Evolutionary conservation across 2,329 filamentous ascomycete genomes (phyloP).

Genomic region (Chaetomium globosum): DNA sequence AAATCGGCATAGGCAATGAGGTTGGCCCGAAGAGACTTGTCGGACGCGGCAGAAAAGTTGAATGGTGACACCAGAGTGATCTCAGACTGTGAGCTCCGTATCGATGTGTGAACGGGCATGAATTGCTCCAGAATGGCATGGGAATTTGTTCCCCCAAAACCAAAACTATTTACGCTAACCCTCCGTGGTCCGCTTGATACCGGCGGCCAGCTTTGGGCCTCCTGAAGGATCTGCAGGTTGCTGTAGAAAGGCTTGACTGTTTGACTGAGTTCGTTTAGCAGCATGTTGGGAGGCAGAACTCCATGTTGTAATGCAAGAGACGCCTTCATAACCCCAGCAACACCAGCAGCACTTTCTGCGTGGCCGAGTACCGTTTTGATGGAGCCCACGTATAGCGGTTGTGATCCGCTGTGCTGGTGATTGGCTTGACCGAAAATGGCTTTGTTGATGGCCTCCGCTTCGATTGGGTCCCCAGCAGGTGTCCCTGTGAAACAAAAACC

Average conservation of each 20-base stretch:
- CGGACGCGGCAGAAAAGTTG: not conserved
- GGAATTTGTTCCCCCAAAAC: conserved; percentile 39
- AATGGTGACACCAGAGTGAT: not conserved
- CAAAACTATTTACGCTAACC: conserved; percentile 10
- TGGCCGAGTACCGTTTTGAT: conserved; percentile 51
- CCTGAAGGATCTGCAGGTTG: not conserved
- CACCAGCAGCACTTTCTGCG: conserved; percentile 50
- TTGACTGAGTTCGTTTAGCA: conserved; percentile 51
- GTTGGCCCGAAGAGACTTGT: not conserved
- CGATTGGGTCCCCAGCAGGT: conserved; percentile 31
- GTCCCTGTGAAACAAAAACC: conserved; percentile 32
- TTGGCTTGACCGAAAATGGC: not conserved
- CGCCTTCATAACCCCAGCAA: conserved; percentile 50
- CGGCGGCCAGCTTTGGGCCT: not conserved
- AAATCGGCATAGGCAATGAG: not conserved
- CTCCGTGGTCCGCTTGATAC: not conserved
- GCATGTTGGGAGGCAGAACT: conserved; percentile 46
- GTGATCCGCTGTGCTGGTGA: not conserved
- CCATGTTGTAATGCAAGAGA: conserved; percentile 46
- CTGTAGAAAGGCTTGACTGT: conserved; percentile 42
- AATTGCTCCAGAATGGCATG: conserved; percentile 32
- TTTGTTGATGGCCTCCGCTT: not conserved
- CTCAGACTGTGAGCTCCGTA: not conserved
- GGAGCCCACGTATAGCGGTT: conserved; percentile 42
- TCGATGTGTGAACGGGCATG: too few species aligned